A percentile compares a stretch with the other conserved stretches of the same genome.
Conservation (phyloP, 257 asterid species). For the Scutellaria minor region DNA sequence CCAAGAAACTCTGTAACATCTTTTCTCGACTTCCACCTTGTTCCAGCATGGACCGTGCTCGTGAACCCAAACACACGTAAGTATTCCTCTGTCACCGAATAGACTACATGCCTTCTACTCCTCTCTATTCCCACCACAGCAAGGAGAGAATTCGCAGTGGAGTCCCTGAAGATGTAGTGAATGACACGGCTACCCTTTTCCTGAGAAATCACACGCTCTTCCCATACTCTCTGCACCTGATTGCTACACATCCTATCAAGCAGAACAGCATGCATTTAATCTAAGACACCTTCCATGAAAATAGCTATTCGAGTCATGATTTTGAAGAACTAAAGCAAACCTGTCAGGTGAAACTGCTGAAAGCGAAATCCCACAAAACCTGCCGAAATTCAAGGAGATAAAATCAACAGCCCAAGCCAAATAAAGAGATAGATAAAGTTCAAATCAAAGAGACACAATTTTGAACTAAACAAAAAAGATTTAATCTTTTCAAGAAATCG, state of each 20-base stretch:
- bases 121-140: constrained; percentile 55
- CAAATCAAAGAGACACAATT: neutral
- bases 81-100: constrained; percentile 43
- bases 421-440: neutral
- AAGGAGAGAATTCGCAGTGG: constrained; percentile 39
- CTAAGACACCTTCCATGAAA: constrained; percentile 17
- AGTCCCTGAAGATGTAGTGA: constrained; percentile 47
- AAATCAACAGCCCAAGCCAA: constrained; percentile 13
- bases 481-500: constrained; percentile 8
- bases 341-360: neutral
- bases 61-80: constrained; percentile 45
- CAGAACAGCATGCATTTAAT: constrained; percentile 16
- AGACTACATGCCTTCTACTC: constrained; percentile 43
- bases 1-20: constrained; percentile 46
- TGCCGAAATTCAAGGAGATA: constrained; percentile 5
- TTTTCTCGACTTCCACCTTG: constrained; percentile 51
- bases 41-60: constrained; percentile 34
- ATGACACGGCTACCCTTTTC: constrained; percentile 45
- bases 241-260: constrained; percentile 42
- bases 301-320: constrained; percentile 1
- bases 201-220: constrained; percentile 40
- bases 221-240: constrained; percentile 47
- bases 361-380: constrained; percentile 4
- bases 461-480: neutral
- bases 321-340: constrained; percentile 7